These are phyloP conservation scores for Oidium heveae DNA, from an alignment of 2,329 filamentous ascomycete species.

Conservation along the genomic window DNA sequence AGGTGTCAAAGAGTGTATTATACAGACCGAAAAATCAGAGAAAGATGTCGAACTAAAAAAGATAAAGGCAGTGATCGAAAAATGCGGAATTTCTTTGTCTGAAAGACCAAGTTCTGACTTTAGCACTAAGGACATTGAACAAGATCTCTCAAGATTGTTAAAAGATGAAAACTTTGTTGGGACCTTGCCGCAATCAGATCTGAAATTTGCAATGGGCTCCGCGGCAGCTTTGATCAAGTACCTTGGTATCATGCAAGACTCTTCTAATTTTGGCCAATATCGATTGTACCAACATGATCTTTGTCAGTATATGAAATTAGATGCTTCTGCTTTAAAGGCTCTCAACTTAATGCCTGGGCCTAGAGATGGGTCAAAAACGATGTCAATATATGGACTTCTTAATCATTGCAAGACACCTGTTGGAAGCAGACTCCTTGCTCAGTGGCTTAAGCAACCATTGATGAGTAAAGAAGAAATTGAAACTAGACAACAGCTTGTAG, in stretches of 20 bases:
- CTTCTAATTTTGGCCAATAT: slow-evolving; percentile 91
- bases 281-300: slow-evolving; percentile 93
- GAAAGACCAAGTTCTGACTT: slow-evolving; percentile 60
- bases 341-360: slow-evolving; percentile 93
- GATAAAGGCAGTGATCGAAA: slow-evolving; percentile 69
- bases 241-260: slow-evolving; percentile 66
- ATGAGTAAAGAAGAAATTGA: slow-evolving; percentile 83
- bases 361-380: slow-evolving; percentile 82
- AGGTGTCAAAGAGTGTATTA: slow-evolving; percentile 75
- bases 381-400: slow-evolving; percentile 82
- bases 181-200: slow-evolving; percentile 64
- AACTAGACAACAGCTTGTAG: slow-evolving; percentile 75
- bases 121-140: slow-evolving; percentile 75
- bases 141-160: slow-evolving; percentile 67
- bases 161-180: slow-evolving; percentile 62
- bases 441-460: slow-evolving; percentile 93
- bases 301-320: slow-evolving; percentile 93
- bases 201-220: slow-evolving; percentile 90
- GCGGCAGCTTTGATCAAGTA: slow-evolving; percentile 89
- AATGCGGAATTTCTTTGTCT: slow-evolving; percentile 71
- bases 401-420: slow-evolving; percentile 97
- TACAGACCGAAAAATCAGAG: slow-evolving; percentile 53
- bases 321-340: slow-evolving; percentile 79
- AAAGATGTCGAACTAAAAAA: slow-evolving; percentile 81
- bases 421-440: slow-evolving; percentile 67